Conservation (phyloP, 768 basidiomycete species). For the Ramaria sp. region DNA sequence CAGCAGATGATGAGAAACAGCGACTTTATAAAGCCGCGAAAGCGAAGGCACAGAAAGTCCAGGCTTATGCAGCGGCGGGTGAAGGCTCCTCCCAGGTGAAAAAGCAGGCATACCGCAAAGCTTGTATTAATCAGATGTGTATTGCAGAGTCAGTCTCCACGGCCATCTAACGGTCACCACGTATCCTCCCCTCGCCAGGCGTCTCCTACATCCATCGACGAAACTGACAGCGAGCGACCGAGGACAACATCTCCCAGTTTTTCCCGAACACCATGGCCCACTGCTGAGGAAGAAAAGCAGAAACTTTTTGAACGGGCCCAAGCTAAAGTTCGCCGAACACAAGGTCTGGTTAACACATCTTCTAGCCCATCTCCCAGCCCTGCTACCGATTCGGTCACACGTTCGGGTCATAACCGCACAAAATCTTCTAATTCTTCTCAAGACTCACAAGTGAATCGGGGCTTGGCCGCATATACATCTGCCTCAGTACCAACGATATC, state of each 20-base stretch:
- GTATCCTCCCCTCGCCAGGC: constrained; percentile 5
- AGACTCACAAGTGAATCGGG: background rate
- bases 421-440: background rate
- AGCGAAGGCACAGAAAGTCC: constrained; percentile 37
- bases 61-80: background rate
- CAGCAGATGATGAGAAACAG: constrained; percentile 70
- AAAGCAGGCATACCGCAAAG: background rate
- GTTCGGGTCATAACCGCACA: background rate
- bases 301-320: constrained; percentile 61
- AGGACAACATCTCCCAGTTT: background rate
- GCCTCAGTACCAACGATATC: constrained; percentile 19
- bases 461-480: background rate
- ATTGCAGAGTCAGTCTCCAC: constrained; percentile 11
- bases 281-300: constrained; percentile 70
- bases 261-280: constrained; percentile 34
- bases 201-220: constrained; percentile 9
- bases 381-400: background rate
- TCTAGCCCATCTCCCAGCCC: background rate
- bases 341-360: background rate
- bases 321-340: constrained; percentile 37
- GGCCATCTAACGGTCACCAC: constrained; percentile 10
- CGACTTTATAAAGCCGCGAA: constrained; percentile 62
- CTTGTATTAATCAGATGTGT: background rate
- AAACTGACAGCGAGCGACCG: constrained; percentile 9
- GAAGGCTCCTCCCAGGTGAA: background rate